Conservation (phyloP, 768 basidiomycete species). For the Trametes punicea region DNA sequence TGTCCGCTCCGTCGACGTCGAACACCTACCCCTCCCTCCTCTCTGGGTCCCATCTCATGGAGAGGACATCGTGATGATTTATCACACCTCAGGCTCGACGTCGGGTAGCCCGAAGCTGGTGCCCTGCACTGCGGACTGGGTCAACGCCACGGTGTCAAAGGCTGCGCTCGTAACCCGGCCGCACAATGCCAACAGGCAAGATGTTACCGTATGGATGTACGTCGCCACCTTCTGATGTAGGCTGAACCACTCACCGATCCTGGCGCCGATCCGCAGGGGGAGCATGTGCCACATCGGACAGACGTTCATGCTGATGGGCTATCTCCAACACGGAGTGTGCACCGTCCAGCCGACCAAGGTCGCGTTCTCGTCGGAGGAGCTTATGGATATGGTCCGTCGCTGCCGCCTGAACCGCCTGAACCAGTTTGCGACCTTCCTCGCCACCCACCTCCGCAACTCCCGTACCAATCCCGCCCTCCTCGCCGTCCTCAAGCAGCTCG, state of each 20-base stretch:
- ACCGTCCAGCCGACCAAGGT: constrained; percentile 66
- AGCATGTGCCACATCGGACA: constrained; percentile 84
- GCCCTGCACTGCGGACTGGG: constrained; percentile 65
- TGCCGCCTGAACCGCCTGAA: constrained; percentile 72
- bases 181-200: constrained; percentile 48
- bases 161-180: constrained; percentile 51
- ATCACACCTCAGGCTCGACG: constrained; percentile 81
- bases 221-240: too few relatives aligned
- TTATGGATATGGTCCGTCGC: constrained; percentile 65
- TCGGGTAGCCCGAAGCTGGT: constrained; percentile 83
- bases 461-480: constrained; percentile 60
- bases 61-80: constrained; percentile 58
- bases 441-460: constrained; percentile 57
- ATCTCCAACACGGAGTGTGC: constrained; percentile 70
- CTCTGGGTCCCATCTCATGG: constrained; percentile 33
- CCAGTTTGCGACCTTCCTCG: constrained; percentile 71
- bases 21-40: constrained; percentile 41
- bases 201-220: constrained; percentile 73
- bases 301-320: constrained; percentile 70
- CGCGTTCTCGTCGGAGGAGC: constrained; percentile 63
- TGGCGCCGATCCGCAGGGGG: constrained; percentile 48
- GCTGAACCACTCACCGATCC: too few relatives aligned
- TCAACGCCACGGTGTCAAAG: constrained; percentile 60
- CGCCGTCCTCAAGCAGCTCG: constrained; percentile 49
- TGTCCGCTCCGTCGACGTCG: constrained; percentile 36